Conservation (phyloP, 108 stramenopile species). For the Epithemia pelagica region DNA sequence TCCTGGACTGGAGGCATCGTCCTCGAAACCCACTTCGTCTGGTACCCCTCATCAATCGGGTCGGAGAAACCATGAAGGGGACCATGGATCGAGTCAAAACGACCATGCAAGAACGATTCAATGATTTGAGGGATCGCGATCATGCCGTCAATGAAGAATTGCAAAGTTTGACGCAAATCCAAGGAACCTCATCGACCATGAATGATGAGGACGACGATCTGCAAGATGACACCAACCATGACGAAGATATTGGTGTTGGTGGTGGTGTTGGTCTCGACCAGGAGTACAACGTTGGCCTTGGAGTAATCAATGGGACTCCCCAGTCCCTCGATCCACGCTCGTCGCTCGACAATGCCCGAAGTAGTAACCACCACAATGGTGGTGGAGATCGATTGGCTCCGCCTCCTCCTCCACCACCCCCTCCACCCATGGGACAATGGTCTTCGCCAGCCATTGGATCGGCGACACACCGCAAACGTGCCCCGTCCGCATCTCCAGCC, state of each 20-base stretch:
- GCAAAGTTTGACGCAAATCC: conserved; percentile 7
- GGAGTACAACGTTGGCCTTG: not conserved
- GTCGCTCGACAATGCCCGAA: not conserved
- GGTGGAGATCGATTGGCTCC: not conserved
- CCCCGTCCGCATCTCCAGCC: not conserved
- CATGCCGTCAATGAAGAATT: conserved; percentile 7
- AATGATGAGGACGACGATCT: not conserved
- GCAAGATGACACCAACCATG: not conserved
- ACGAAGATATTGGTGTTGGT: too few relatives aligned
- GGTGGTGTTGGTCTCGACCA: not conserved
- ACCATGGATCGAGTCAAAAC: conserved; percentile 44
- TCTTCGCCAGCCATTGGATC: conserved; percentile 7
- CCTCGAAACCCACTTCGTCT: conserved; percentile 64
- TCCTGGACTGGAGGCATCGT: conserved; percentile 26
- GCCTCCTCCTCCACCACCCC: not conserved
- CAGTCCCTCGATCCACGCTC: not conserved
- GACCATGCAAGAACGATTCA: conserved; percentile 1
- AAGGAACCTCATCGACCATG: not conserved
- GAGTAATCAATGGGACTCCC: not conserved
- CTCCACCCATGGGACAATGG: conserved; percentile 20
- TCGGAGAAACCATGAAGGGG: conserved; percentile 47
- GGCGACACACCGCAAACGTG: not conserved
- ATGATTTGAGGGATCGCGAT: conserved; percentile 13
- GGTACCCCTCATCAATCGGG: conserved; percentile 55
- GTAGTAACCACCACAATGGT: not conserved